Conservation (phyloP, 345 rosid species). For the Pseudoturritis turrita region DNA sequence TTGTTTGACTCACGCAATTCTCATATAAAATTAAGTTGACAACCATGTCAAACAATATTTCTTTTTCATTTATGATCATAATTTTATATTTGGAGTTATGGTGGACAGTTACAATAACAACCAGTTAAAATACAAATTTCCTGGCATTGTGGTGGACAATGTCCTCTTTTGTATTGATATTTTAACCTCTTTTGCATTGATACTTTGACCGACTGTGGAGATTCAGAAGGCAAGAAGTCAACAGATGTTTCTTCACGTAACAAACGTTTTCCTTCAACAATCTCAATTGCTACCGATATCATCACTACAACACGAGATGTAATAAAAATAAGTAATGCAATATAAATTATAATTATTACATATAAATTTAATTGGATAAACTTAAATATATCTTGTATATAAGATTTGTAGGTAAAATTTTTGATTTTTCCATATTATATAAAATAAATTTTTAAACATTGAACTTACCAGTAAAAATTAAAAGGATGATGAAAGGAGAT, state of each 20-base stretch:
- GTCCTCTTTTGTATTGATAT: too few species aligned
- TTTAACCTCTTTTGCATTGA: too few species aligned
- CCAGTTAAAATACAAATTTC: neutral
- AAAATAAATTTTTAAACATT: too few species aligned
- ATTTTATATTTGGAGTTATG: too few species aligned
- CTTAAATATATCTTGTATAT: too few species aligned
- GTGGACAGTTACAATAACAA: neutral
- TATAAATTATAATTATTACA: too few species aligned
- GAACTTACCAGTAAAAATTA: neutral
- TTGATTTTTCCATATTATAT: too few species aligned
- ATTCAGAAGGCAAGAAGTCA: neutral
- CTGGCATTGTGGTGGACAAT: neutral
- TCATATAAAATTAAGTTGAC: neutral
- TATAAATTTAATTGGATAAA: too few species aligned
- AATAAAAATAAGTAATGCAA: too few species aligned
- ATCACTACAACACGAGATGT: neutral
- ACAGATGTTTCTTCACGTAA: neutral
- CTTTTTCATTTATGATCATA: neutral
- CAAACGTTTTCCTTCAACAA: neutral
- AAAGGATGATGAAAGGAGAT: neutral
- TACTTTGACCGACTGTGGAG: neutral
- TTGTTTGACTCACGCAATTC: too few species aligned
- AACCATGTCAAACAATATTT: neutral
- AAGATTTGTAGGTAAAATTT: too few species aligned
- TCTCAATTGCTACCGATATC: neutral